Conservation (phyloP, 2,329 filamentous ascomycete species). For the Calonectria naviculata region DNA sequence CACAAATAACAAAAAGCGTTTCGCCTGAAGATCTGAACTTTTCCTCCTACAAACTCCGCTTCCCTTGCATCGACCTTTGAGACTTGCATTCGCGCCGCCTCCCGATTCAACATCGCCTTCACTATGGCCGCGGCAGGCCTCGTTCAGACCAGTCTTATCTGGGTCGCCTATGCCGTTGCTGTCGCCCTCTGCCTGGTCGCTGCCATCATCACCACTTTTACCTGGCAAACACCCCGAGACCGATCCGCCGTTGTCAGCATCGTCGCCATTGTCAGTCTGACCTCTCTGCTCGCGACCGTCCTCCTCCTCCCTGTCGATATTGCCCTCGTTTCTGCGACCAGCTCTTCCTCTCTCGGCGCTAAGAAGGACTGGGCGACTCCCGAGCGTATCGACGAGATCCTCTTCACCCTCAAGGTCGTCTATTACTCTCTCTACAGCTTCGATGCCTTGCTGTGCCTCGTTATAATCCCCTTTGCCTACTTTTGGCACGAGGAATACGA, state of each 20-base stretch:
- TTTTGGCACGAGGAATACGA: constrained; percentile 99
- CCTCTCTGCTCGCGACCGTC: constrained; percentile 89
- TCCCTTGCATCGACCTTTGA: constrained; percentile 3
- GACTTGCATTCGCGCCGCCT: background rate
- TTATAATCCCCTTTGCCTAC: constrained; percentile 95
- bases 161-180: constrained; percentile 90
- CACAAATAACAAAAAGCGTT: constrained; percentile 1
- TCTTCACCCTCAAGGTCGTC: constrained; percentile 84
- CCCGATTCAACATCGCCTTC: constrained; percentile 5
- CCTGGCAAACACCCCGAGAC: constrained; percentile 91
- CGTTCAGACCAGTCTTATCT: constrained; percentile 91
- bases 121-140: constrained; percentile 64
- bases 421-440: constrained; percentile 95
- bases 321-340: constrained; percentile 91
- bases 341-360: constrained; percentile 76
- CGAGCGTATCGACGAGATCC: constrained; percentile 79
- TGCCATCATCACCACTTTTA: constrained; percentile 86
- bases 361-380: constrained; percentile 98
- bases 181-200: constrained; percentile 81
- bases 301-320: constrained; percentile 95
- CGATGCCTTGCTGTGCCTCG: constrained; percentile 87
- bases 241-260: constrained; percentile 84
- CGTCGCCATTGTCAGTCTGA: constrained; percentile 88
- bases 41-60: background rate
- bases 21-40: background rate